phyloP scores from a whole-genome alignment of 805 yeast genomes.

The Schizosaccharomyces japonicus region DNA sequence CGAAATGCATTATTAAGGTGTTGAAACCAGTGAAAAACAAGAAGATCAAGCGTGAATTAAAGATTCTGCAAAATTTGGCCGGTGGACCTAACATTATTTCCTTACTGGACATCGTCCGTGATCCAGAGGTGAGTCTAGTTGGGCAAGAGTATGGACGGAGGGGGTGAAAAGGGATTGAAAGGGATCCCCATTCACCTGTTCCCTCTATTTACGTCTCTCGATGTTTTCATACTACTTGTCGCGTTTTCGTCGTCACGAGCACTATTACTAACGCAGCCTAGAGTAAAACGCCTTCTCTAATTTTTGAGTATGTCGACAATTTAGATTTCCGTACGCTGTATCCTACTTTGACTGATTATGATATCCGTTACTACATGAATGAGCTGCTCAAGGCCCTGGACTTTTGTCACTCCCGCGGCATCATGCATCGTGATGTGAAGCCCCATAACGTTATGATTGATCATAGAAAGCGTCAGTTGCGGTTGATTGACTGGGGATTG shows the following conservation, averaged over 20 bases:
- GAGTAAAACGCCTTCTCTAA: constrained; percentile 60
- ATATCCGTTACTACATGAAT: constrained; percentile 61
- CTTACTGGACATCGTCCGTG: constrained; percentile 59
- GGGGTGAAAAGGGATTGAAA: too few species aligned
- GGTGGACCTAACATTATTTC: constrained; percentile 67
- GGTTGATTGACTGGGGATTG: constrained; percentile 85
- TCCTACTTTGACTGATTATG: constrained; percentile 49
- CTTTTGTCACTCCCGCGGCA: constrained; percentile 81
- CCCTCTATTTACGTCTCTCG: too few species aligned
- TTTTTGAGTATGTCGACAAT: constrained; percentile 67
- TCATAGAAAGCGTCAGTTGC: constrained; percentile 37
- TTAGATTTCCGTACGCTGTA: constrained; percentile 62
- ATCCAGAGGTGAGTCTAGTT: constrained; percentile 24
- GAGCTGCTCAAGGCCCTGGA: constrained; percentile 64
- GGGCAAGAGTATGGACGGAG: neutral
- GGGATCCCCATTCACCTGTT: too few species aligned
- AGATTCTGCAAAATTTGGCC: constrained; percentile 60
- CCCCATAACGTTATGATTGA: constrained; percentile 94
- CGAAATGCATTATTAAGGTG: constrained; percentile 61
- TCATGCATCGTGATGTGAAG: constrained; percentile 86
- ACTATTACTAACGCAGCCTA: constrained; percentile 1
- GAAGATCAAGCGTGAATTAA: constrained; percentile 74
- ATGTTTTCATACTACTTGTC: too few species aligned
- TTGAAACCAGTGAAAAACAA: constrained; percentile 81
- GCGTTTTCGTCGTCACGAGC: too few species aligned